Evolutionary conservation across 441 rosid genomes (phyloP), one percentile per base, ranked within the genome.

Genomic region (Euphorbia corollata): DNA sequence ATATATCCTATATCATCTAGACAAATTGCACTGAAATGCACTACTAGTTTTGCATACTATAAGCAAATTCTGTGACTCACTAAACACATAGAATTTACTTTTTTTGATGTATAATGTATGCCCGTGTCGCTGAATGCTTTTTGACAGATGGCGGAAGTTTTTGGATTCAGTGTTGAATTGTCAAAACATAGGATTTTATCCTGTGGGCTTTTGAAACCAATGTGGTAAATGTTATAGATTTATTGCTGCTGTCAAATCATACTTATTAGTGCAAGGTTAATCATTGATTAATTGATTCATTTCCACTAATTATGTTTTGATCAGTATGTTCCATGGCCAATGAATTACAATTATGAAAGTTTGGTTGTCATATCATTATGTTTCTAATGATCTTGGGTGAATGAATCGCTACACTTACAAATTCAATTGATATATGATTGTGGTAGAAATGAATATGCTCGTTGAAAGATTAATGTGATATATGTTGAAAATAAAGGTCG

Each of bases 171-270:
- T 55, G 32, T 55, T 55, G 9, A 11, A 9, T 22, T 55, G 32
- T 55, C 15, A 55, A 23, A 55, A 55, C 59, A 55, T 5, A 8
- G 56, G 15, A 20, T 10, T 54, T 54, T 54, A 13, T 23, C 20
- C 23, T 50, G 64, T 65, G n/a, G 41, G 34, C 15, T 71, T 58
- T 43, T 61, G 48, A 55, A 45, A 60, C 15, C 67, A 50, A 60
- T 67, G 47, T 67, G 24, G 71, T 39, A 61, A 39, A 36, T 36
- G 41, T 32, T 59, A 2, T 22, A 27, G 30, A 60, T 74, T 65
- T 68, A 24, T 53, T 62, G 72, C 50, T 71, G 67, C 70, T 63
- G 41, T 16, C 62, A 61, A 68, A 75, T 79, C 71, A 75, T 75
- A 63, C 68, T 38, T 30, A 57, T 19, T 56, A 68, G 71, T 72